Evolutionary conservation across 78 protist genomes (phyloP).

Genomic region (Paratrimastix pyriformis): DNA sequence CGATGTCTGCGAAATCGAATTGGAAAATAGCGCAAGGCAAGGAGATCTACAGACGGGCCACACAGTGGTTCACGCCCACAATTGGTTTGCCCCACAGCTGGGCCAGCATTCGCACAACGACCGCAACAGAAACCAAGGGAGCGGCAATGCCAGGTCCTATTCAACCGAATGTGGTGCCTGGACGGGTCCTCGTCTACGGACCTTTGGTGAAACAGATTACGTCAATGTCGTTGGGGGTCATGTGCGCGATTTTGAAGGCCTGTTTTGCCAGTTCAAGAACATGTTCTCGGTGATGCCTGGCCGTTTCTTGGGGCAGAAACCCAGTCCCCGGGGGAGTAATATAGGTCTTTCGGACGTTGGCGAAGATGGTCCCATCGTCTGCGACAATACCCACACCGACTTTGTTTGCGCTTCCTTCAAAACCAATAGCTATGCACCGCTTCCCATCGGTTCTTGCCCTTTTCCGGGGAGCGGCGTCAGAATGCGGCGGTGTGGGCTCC

Average conservation of each 20-base stretch:
- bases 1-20: slow-evolving; percentile 68
- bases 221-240: slow-evolving; percentile 51
- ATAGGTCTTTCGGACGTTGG: slow-evolving; percentile 85
- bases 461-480: too few species aligned
- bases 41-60: slow-evolving; percentile 50
- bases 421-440: slow-evolving; percentile 73
- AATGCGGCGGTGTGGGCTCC: too few species aligned
- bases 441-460: too few species aligned
- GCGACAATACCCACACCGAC: slow-evolving; percentile 90
- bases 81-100: slow-evolving; percentile 89
- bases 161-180: background rate
- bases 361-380: slow-evolving; percentile 78
- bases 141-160: slow-evolving; percentile 94
- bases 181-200: background rate
- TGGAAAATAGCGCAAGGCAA: background rate
- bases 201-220: slow-evolving; percentile 75
- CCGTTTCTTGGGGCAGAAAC: slow-evolving; percentile 89
- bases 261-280: slow-evolving; percentile 1
- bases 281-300: slow-evolving; percentile 37
- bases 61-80: slow-evolving; percentile 91
- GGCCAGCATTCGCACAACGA: slow-evolving; percentile 75
- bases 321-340: slow-evolving; percentile 94
- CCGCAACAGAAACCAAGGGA: slow-evolving; percentile 74
- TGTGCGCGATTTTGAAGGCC: slow-evolving; percentile 60
- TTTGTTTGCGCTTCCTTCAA: slow-evolving; percentile 97